Evolutionary conservation across 768 basidiomycete genomes (phyloP).

Genomic region (Favolaschia claudopus): DNA sequence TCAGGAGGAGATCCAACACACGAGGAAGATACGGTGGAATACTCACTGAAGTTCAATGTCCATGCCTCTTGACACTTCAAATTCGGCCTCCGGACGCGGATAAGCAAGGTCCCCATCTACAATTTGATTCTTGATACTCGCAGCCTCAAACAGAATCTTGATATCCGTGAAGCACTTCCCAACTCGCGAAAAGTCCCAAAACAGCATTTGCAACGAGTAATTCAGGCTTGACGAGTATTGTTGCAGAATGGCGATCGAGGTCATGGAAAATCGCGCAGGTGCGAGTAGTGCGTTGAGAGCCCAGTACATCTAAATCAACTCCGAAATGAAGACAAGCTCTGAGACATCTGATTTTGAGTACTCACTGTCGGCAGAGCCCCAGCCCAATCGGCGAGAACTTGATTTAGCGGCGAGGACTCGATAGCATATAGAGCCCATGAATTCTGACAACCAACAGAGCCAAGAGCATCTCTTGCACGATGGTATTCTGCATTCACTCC

Average conservation of each 20-base stretch:
- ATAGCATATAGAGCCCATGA: constrained; percentile 11
- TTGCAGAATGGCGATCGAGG: constrained; percentile 39
- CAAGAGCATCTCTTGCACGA: constrained; percentile 5
- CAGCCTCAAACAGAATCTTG: constrained; percentile 29
- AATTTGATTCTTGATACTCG: constrained; percentile 32
- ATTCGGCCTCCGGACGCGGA: constrained; percentile 28
- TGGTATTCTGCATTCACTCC: constrained; percentile 13
- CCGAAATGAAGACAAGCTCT: neutral
- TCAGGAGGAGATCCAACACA: neutral
- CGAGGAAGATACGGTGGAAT: neutral
- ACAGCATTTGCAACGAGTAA: constrained; percentile 27
- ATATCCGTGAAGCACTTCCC: constrained; percentile 27
- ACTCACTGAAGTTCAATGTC: neutral
- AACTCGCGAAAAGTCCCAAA: constrained; percentile 19
- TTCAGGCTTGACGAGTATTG: constrained; percentile 33
- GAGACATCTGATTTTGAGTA: neutral
- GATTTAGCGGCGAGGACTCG: neutral
- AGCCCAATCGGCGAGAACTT: neutral
- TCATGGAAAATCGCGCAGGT: constrained; percentile 36
- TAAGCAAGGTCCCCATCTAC: constrained; percentile 34
- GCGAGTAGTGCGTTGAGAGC: constrained; percentile 33
- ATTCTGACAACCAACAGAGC: neutral
- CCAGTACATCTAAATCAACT: constrained; percentile 31
- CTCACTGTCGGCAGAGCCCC: constrained; percentile 20
- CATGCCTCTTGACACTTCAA: neutral